Base-by-base conservation (phyloP, 768 basidiomycete species). In the Lepiota venenata region DNA sequence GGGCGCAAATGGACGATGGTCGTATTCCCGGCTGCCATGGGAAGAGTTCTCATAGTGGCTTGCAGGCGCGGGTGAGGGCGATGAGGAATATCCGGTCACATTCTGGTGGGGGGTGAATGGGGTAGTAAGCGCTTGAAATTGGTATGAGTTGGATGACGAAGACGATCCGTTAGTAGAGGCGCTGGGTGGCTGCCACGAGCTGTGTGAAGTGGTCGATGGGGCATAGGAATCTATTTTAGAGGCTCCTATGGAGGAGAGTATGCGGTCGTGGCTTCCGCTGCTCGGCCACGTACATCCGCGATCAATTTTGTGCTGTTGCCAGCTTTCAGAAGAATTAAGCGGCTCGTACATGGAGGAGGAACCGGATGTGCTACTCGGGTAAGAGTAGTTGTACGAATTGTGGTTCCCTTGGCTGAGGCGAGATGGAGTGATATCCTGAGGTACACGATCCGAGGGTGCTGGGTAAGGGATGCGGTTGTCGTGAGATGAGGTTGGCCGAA, bases 401-500 rank as follows among this genome's bases (percentile, higher is more conserved):
- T 55, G 44, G 36, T 45, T 44, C 12, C 44, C 15, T 25, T 43
- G 43, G 15, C 43, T 44, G 16, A 60, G 49, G 36, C 66, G 65
- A 16, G 58, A 60, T n/a, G 64, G 61, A 22, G 55, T 39, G 32
- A 45, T 47, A 7, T 57, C 52, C 22, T 57, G 49, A 2, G 56
- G 21, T 44, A 55, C 27, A 59, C 45, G 50, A 44, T 62, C 46
- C 50, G 50, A 50, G 21, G 66, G 48, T 1, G 52, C 36, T 37
- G 55, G 38, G 32, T 66, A 69, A 0, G 63, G 56, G 8, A 64
- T 20, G 36, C 70, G 65, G 29, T 63, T 48, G 42, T 64, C 62
- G 41, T 66, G 59, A 46, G 52, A 54, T 9, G 61, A 55, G 42
- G 62, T 50, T 47, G 63, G 62, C 10, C 60, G 60, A 42, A 63